These are phyloP conservation scores for Brettanomyces nanus DNA, from an alignment of 805 yeast species.

Conservation along the genomic window DNA sequence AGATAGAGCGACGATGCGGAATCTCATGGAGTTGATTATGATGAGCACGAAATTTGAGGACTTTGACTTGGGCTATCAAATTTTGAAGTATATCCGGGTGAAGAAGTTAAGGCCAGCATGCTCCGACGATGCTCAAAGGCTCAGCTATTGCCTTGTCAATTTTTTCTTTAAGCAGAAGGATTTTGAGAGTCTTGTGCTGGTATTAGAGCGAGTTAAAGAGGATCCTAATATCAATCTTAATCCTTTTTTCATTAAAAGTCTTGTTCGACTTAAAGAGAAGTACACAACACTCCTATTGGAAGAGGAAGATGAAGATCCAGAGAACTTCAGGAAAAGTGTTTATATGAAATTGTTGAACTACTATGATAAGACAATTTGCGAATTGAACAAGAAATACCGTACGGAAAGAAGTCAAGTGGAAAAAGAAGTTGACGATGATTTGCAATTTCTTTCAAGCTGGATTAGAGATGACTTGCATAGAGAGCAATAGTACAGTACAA, in stretches of 20 bases:
- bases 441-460: constrained; percentile 13
- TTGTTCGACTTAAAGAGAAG: constrained; percentile 3
- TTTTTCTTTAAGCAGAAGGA: constrained; percentile 9
- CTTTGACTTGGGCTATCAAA: constrained; percentile 8
- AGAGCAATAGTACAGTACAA: neutral
- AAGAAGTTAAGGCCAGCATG: constrained; percentile 6
- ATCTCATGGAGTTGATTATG: constrained; percentile 1
- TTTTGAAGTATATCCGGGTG: constrained; percentile 7
- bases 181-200: constrained; percentile 8
- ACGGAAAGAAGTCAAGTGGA: constrained; percentile 5
- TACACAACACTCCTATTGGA: neutral
- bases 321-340: constrained; percentile 6
- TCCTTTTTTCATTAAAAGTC: constrained; percentile 8
- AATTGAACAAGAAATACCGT: constrained; percentile 5
- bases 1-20: neutral
- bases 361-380: constrained; percentile 8
- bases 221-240: constrained; percentile 9
- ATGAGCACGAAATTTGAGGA: constrained; percentile 7
- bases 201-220: constrained; percentile 12
- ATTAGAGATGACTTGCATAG: constrained; percentile 8
- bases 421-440: constrained; percentile 6
- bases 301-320: neutral
- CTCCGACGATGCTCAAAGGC: constrained; percentile 8
- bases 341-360: constrained; percentile 11
- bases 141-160: constrained; percentile 9